phyloP scores from a whole-genome alignment of 139 green algal genomes.

The Chlorella sp. region DNA sequence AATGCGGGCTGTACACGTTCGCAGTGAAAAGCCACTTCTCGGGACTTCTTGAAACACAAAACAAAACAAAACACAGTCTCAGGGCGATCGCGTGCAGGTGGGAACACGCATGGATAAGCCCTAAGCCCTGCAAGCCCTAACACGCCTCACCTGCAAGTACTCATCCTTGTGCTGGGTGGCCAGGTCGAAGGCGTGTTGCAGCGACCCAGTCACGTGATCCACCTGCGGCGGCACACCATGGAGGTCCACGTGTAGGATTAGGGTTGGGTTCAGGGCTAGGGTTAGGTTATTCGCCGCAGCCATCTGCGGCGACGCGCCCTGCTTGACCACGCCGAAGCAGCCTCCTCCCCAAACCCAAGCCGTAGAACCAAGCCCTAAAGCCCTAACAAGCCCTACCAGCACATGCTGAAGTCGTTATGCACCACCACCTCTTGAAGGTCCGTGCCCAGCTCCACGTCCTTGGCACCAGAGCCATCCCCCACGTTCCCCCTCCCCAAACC shows the following conservation, averaged over 20 bases:
- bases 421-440: slow-evolving; percentile 65
- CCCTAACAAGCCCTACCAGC: too few relatives aligned
- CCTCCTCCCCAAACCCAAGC: too few relatives aligned
- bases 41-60: too few relatives aligned
- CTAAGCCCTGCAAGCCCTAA: too few relatives aligned
- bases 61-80: too few relatives aligned
- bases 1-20: too few relatives aligned
- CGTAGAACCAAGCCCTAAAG: too few relatives aligned
- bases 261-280: neutral
- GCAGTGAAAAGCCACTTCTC: too few relatives aligned
- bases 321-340: neutral
- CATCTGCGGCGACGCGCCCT: neutral
- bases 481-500: too few relatives aligned
- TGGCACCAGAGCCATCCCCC: slow-evolving; percentile 33
- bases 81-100: too few relatives aligned
- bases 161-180: slow-evolving; percentile 50
- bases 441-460: slow-evolving; percentile 38
- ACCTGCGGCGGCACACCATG: slow-evolving; percentile 15
- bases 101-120: too few relatives aligned
- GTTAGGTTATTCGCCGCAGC: neutral
- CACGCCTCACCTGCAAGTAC: slow-evolving; percentile 38
- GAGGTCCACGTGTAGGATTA: neutral
- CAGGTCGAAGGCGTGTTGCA: slow-evolving; percentile 46
- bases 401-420: slow-evolving; percentile 40
- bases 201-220: slow-evolving; percentile 28